phyloP scores from a whole-genome alignment of 2,329 filamentous ascomycete genomes.

The Trichoderma oligosporum region DNA sequence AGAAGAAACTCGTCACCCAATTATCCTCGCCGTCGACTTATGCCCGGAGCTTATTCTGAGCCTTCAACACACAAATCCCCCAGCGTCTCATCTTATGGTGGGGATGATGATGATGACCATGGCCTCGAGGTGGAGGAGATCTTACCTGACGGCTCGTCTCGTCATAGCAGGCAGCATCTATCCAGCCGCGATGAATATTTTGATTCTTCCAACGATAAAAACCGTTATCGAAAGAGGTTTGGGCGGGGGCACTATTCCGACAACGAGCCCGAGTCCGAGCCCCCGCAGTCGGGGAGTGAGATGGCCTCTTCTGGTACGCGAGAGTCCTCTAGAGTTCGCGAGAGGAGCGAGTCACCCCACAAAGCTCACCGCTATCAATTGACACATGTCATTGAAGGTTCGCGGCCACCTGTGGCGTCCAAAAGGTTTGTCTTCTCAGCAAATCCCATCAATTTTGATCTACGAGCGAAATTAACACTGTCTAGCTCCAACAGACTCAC shows the following conservation, averaged over 20 bases:
- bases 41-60: conserved; percentile 20
- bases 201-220: conserved; percentile 27
- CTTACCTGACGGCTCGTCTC: conserved; percentile 22
- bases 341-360: conserved; percentile 31
- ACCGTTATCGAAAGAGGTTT: conserved; percentile 18
- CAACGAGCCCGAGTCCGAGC: conserved; percentile 23
- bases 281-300: conserved; percentile 27
- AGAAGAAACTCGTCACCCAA: conserved; percentile 19
- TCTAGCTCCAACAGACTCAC: conserved; percentile 15
- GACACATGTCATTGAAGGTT: conserved; percentile 33
- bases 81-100: conserved; percentile 15
- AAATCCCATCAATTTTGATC: background rate
- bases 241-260: conserved; percentile 20
- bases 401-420: conserved; percentile 34
- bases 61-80: conserved; percentile 14
- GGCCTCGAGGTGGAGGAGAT: conserved; percentile 31
- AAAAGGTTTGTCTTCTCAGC: conserved; percentile 27
- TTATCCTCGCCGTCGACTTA: conserved; percentile 11
- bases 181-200: conserved; percentile 30
- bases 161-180: conserved; percentile 19
- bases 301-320: conserved; percentile 26
- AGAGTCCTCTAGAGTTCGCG: conserved; percentile 29
- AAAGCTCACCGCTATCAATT: conserved; percentile 27
- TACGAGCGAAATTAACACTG: background rate
- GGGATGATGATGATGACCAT: conserved; percentile 24